Evolutionary conservation across 768 basidiomycete species (phyloP), one percentile per base, ranked within the genome.

Genomic region (Kwoniella mangroviensis): DNA sequence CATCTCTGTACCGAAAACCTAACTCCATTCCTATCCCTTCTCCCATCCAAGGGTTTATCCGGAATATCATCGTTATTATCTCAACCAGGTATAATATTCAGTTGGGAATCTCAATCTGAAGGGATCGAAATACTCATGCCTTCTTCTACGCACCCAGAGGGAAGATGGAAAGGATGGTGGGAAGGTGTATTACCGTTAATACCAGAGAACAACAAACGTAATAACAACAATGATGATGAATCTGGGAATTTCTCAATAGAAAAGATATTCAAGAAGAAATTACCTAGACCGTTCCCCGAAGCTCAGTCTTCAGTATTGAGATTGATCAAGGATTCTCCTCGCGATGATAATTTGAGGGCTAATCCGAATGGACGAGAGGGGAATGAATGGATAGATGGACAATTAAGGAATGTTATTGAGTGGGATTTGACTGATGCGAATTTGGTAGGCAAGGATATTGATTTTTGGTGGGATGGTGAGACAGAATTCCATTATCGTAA

Each of bases 1-100:
- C 3, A 90, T 74, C 91, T 98, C n/a, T 99, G 96, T 80, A 98
- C 96, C 4, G 97, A 98, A 80, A 98, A 98, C 78, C 85, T 98
- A 10, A 98, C 96, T 0, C 96, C 97, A 0, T 97, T 98, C 84
- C 86, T 98, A 68, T 94, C 96, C 80, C 88, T 98, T 11, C 85
- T 98, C 1, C 97, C 97, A 0, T 98, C 96, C 86, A 93, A 97
- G 79, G 89, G 92, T 5, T 85, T 87, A 21, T 93, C 94, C 0
- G 95, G 97, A 13, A 86, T 98, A 22, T 92, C 93, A 0, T 85
- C 84, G 17, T 86, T 98, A 24, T 85, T 98, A 54, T 68, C 79
- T 24, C 68, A 77, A 45, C 79, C 79, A 6, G 73, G 73, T 45
- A 70, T 73, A 17, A 70, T 80, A 41, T 73, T 80, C 26, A 71